Percentiles rank a stretch among this genome's conserved stretches.
Evolutionary conservation across 2,329 filamentous ascomycete genomes (phyloP).

Genomic region (Aspergillus amoenus): DNA sequence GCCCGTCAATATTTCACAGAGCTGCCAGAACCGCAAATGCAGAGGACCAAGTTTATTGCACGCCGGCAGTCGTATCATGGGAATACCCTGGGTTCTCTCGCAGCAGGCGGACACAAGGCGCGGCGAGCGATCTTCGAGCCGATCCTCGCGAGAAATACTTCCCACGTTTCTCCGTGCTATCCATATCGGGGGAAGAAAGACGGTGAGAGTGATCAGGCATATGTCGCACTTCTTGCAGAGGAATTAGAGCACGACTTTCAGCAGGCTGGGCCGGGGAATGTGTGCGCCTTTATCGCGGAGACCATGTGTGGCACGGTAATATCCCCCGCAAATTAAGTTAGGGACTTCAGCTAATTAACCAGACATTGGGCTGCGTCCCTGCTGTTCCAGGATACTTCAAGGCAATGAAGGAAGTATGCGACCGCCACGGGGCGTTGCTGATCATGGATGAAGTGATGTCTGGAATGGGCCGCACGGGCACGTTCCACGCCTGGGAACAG

Average conservation of each 20-base stretch:
- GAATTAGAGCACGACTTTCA: slow-evolving; percentile 53
- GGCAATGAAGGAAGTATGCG: slow-evolving; percentile 55
- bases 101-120: slow-evolving; percentile 37
- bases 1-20: slow-evolving; percentile 52
- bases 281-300: slow-evolving; percentile 51
- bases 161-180: slow-evolving; percentile 30
- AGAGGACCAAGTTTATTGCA: slow-evolving; percentile 45
- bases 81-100: slow-evolving; percentile 50
- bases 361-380: slow-evolving; percentile 52
- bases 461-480: slow-evolving; percentile 56
- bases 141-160: slow-evolving; percentile 29
- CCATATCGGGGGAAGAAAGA: slow-evolving; percentile 36
- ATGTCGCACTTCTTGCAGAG: slow-evolving; percentile 39
- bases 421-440: slow-evolving; percentile 55
- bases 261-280: slow-evolving; percentile 45
- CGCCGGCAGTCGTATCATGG: slow-evolving; percentile 52
- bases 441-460: slow-evolving; percentile 53
- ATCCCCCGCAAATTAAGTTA: background rate
- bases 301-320: slow-evolving; percentile 50
- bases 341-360: background rate
- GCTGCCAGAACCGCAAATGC: slow-evolving; percentile 31
- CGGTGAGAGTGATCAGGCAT: slow-evolving; percentile 42
- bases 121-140: slow-evolving; percentile 35
- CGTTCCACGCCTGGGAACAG: slow-evolving; percentile 57
- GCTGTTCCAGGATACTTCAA: slow-evolving; percentile 55